Conservation (phyloP, 495 filamentous ascomycete species). For the Pseudevernia furfuracea region DNA sequence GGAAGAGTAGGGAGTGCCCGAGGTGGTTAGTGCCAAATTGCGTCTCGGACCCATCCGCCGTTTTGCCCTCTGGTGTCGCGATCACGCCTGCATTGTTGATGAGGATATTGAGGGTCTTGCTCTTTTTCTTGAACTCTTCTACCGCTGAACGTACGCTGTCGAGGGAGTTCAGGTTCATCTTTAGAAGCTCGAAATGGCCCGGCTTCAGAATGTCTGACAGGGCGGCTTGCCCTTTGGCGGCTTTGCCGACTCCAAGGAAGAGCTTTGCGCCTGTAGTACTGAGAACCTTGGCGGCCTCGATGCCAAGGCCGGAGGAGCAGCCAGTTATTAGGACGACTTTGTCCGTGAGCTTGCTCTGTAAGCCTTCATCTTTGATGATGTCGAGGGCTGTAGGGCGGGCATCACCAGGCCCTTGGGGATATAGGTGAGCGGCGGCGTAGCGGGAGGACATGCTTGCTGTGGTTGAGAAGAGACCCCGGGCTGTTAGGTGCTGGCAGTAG, state of each 20-base stretch:
- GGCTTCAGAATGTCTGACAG: conserved; percentile 24
- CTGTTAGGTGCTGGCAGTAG: background rate
- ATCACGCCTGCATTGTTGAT: conserved; percentile 35
- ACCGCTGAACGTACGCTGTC: conserved; percentile 38
- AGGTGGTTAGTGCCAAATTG: conserved; percentile 48
- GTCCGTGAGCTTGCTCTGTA: conserved; percentile 32
- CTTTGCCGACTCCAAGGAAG: conserved; percentile 38
- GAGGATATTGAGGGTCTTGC: conserved; percentile 32
- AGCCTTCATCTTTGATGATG: conserved; percentile 39
- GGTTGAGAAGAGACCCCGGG: background rate
- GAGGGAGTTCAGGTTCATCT: conserved; percentile 39
- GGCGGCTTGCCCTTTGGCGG: conserved; percentile 34
- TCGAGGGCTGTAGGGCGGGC: conserved; percentile 40
- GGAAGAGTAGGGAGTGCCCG: conserved; percentile 47
- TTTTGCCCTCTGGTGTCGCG: conserved; percentile 32
- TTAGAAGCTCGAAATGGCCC: conserved; percentile 33
- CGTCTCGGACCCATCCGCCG: conserved; percentile 40
- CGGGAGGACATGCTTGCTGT: conserved; percentile 8
- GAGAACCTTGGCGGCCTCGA: conserved; percentile 44
- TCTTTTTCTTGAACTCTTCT: conserved; percentile 31
- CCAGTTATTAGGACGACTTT: conserved; percentile 67
- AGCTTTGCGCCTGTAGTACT: conserved; percentile 41
- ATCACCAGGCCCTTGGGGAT: conserved; percentile 40
- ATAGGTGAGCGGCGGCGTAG: conserved; percentile 38
- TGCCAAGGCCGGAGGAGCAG: conserved; percentile 50